A percentile compares a stretch with the other conserved stretches of the same genome.
Evolutionary conservation across 2,329 filamentous ascomycete genomes (phyloP).

Genomic region (Arthrinium puccinioides): DNA sequence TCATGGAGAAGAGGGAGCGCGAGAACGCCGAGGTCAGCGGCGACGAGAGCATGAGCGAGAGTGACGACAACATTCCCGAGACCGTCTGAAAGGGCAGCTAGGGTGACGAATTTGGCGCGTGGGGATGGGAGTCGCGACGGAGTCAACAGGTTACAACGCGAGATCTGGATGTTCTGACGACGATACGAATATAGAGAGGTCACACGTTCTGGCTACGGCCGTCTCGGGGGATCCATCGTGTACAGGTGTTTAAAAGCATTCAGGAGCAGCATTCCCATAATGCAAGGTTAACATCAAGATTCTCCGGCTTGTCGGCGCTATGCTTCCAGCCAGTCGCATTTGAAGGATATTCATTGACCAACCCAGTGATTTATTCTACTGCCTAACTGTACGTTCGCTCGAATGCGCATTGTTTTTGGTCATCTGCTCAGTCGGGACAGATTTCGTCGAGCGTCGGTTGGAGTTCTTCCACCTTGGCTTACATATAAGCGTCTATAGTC

Average conservation of each 20-base stretch:
- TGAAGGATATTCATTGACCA: too few relatives aligned
- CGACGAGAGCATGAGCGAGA: slow-evolving; percentile 93
- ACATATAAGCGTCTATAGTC: too few relatives aligned
- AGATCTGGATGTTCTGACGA: slow-evolving; percentile 1
- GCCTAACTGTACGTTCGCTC: too few relatives aligned
- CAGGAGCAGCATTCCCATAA: slow-evolving; percentile 2
- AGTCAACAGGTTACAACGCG: neutral
- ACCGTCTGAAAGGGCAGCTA: slow-evolving; percentile 28
- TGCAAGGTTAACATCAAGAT: too few relatives aligned
- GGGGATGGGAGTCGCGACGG: neutral
- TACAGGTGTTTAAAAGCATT: slow-evolving; percentile 3
- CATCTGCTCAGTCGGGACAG: too few relatives aligned
- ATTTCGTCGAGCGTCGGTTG: too few relatives aligned
- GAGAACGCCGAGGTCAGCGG: slow-evolving; percentile 98
- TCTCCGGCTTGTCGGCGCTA: too few relatives aligned
- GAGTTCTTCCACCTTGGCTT: too few relatives aligned
- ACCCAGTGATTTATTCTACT: too few relatives aligned
- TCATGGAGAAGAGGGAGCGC: slow-evolving; percentile 98
- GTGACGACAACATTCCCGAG: slow-evolving; percentile 74
- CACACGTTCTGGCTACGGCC: neutral
- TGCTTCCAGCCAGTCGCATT: too few relatives aligned
- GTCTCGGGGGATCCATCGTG: neutral
- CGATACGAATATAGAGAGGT: slow-evolving; percentile 4
- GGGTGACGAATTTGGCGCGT: neutral
- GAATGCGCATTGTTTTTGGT: too few relatives aligned